A percentile compares a stretch with the other conserved stretches of the same genome.
These are phyloP conservation scores for Eustoma russellianum DNA, from an alignment of 257 asterid genomes.

Conservation along the genomic window DNA sequence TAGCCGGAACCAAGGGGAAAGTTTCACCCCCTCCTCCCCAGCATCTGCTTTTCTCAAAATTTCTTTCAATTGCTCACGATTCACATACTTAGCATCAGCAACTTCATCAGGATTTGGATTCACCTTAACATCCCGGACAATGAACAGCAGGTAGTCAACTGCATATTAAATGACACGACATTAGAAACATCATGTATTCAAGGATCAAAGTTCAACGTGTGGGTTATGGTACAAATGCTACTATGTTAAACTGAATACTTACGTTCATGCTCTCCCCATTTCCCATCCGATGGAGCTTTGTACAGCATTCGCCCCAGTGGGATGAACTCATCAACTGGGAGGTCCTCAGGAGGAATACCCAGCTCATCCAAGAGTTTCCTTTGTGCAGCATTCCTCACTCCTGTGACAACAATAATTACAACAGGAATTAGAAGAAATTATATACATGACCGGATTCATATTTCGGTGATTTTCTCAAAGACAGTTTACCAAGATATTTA, in stretches of 20 bases:
- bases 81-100: slow-evolving; percentile 47
- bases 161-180: slow-evolving; percentile 6
- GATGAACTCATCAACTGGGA: slow-evolving; percentile 63
- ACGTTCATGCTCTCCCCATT: slow-evolving; percentile 92
- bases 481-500: slow-evolving; percentile 10
- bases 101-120: slow-evolving; percentile 79
- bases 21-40: slow-evolving; percentile 58
- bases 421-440: too few species aligned
- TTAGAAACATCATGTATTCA: too few species aligned
- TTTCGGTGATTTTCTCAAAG: too few species aligned
- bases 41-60: slow-evolving; percentile 60
- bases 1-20: slow-evolving; percentile 77
- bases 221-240: too few species aligned
- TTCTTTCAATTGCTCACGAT: slow-evolving; percentile 46
- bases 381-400: slow-evolving; percentile 79
- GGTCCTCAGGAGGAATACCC: slow-evolving; percentile 66
- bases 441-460: too few species aligned
- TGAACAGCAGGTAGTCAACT: slow-evolving; percentile 84
- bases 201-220: too few species aligned
- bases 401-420: slow-evolving; percentile 32
- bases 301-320: slow-evolving; percentile 86
- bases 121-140: slow-evolving; percentile 50
- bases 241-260: slow-evolving; percentile 4
- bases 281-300: slow-evolving; percentile 85
- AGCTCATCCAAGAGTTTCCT: slow-evolving; percentile 77